Evolutionary conservation across 2,329 filamentous ascomycete genomes (phyloP), one percentile per base, ranked within the genome.

Genomic region (Thielaviopsis ethacetica): DNA sequence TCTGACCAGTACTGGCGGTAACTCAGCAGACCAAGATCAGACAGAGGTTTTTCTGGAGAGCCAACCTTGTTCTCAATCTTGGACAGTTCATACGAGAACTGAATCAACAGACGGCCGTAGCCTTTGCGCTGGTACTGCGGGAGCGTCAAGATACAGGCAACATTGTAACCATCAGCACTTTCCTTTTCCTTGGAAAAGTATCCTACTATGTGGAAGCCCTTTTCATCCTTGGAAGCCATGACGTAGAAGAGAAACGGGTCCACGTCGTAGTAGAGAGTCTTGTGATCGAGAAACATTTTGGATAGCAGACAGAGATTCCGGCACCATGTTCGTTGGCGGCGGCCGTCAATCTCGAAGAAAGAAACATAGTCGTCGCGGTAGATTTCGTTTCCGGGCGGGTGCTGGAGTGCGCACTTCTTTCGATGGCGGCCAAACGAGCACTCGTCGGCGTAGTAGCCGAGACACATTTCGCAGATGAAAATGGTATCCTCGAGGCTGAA

Each of bases 151-250:
- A 98, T 98, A 79, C 94, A 98, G 4, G 93, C 94, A 34, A 98
- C 85, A 68, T 98, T 98, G 78, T 97, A 98, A 30, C 88, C 89
- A 66, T 98, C 94, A 0, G 90, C 90, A 47, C 86, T 91, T 71
- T 98, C 93, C 65, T 98, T 98, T 71, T 98, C 93, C 69, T 98
- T 98, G 59, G 88, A 95, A 71, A 98, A 98, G 69, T 96, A 98
- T n/a, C 93, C 93, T n/a, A 98, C 88, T 55, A 98, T 80, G 67
- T 97, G 93, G 66, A 86, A 93, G 15, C 93, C 93, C 65, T 90
- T 85, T 55, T 95, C 89, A 63, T 91, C 88, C 64, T 87, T 83
- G 49, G 84, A 85, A 26, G 88, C 88, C 91, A 98, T 96, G 70
- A 95, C 91, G 72, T 98, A 98, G 75, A 98, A 98, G 41, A 98